Percentiles rank a stretch among this genome's conserved stretches.
Conservation (phyloP, 1,284 basidiomycete species). For the Malassezia sp. region DNA sequence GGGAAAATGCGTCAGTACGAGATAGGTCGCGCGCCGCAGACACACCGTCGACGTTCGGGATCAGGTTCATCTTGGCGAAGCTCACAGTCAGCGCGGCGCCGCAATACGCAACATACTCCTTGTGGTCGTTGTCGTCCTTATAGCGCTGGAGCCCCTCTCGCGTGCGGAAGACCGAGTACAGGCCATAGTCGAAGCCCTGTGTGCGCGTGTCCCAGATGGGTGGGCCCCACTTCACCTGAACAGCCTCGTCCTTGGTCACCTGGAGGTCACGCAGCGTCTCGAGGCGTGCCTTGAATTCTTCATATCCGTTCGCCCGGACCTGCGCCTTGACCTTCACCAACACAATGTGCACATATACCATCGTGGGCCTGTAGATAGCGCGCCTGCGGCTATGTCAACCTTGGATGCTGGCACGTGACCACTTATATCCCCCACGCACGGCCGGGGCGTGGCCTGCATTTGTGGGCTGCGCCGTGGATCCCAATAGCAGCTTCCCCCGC, state of each 20-base stretch:
- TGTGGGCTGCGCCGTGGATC: too few species aligned
- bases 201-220: conserved; percentile 28
- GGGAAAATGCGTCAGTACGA: neutral
- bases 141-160: conserved; percentile 30
- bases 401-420: too few species aligned
- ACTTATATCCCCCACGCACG: too few species aligned
- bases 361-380: too few species aligned
- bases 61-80: conserved; percentile 26
- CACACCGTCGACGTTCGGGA: conserved; percentile 29
- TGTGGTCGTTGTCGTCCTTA: conserved; percentile 36
- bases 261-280: conserved; percentile 29
- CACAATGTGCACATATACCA: conserved; percentile 33
- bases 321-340: conserved; percentile 35
- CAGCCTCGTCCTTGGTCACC: conserved; percentile 23
- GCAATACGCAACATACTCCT: conserved; percentile 24
- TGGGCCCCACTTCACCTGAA: conserved; percentile 31
- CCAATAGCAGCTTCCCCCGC: too few species aligned
- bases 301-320: conserved; percentile 32
- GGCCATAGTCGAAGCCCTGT: conserved; percentile 36
- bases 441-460: too few species aligned
- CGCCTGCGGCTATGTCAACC: too few species aligned
- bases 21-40: neutral
- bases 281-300: conserved; percentile 32
- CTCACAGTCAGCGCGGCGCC: conserved; percentile 15
- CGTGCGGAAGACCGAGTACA: conserved; percentile 29